These are phyloP conservation scores for Globisporangium takayamanum DNA, from an alignment of 352 stramenopile genomes.

Conservation along the genomic window DNA sequence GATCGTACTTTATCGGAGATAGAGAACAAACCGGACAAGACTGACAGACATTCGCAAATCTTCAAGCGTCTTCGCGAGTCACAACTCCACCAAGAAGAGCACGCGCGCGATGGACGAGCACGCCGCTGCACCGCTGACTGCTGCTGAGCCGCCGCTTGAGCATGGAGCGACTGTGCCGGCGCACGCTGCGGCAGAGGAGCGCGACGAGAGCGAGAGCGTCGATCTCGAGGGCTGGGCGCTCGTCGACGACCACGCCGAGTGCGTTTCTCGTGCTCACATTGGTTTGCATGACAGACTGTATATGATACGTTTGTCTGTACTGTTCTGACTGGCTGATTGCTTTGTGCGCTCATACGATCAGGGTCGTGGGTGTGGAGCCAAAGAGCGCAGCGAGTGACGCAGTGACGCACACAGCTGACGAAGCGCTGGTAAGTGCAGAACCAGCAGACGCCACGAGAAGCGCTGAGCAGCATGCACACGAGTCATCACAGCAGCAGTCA, in stretches of 20 bases:
- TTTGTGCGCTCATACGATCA: conserved; percentile 13
- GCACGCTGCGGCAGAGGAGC: neutral
- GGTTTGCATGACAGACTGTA: neutral
- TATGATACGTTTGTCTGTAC: neutral
- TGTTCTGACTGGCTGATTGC: neutral
- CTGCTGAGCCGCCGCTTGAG: too few relatives aligned
- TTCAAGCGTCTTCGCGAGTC: too few relatives aligned
- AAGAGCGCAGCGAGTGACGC: conserved; percentile 5
- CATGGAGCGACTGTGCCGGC: neutral
- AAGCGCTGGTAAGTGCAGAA: neutral
- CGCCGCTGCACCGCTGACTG: neutral
- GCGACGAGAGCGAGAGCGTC: neutral
- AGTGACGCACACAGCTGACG: neutral
- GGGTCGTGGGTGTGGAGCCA: conserved; percentile 35
- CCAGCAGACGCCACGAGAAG: neutral
- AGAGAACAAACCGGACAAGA: too few relatives aligned
- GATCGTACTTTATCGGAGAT: too few relatives aligned
- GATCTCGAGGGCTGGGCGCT: conserved; percentile 59
- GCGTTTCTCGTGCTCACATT: conserved; percentile 6
- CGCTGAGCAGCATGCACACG: neutral
- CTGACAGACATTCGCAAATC: too few relatives aligned
- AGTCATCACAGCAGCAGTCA: conserved; percentile 10
- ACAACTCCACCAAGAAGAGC: too few relatives aligned
- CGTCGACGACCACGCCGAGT: conserved; percentile 68
- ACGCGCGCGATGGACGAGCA: neutral